These are phyloP conservation scores for Microsporum audouinii DNA, from an alignment of 2,329 filamentous ascomycete species.

Conservation along the genomic window DNA sequence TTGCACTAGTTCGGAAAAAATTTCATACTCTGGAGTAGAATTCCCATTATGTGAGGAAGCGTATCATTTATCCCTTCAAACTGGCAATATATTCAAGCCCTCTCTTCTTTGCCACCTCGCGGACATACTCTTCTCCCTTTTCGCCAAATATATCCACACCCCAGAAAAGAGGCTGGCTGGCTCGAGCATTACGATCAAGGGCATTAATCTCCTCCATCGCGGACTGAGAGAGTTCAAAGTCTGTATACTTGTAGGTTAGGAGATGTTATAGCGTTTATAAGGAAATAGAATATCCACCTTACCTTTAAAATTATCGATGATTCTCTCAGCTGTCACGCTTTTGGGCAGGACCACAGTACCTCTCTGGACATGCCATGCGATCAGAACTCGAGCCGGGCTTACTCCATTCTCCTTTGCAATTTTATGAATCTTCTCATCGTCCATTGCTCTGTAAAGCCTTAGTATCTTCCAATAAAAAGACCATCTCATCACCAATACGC, in stretches of 20 bases:
- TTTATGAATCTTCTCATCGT: slow-evolving; percentile 48
- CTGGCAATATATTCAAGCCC: slow-evolving; percentile 5
- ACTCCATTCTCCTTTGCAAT: slow-evolving; percentile 51
- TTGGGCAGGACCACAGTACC: slow-evolving; percentile 45
- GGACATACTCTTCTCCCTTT: slow-evolving; percentile 1
- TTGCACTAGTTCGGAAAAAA: no score
- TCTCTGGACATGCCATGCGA: slow-evolving; percentile 44
- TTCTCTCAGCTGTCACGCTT: slow-evolving; percentile 41
- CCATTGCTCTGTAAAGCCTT: slow-evolving; percentile 35
- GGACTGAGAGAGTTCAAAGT: slow-evolving; percentile 6
- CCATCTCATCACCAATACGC: no score
- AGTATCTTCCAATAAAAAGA: not conserved
- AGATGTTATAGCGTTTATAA: not conserved
- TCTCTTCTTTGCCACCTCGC: slow-evolving; percentile 5
- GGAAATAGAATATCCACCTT: not conserved
- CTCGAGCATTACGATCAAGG: slow-evolving; percentile 6
- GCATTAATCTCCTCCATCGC: slow-evolving; percentile 8
- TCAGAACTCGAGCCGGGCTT: slow-evolving; percentile 43
- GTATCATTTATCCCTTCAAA: not conserved
- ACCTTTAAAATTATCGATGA: slow-evolving; percentile 36
- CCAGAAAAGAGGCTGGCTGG: slow-evolving; percentile 7
- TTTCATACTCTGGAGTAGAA: no score
- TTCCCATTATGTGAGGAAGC: no score
- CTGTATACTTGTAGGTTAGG: not conserved
- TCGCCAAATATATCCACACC: slow-evolving; percentile 11